Evolutionary conservation across 495 filamentous ascomycete genomes (phyloP).

Genomic region (Lepidopterella palustris): DNA sequence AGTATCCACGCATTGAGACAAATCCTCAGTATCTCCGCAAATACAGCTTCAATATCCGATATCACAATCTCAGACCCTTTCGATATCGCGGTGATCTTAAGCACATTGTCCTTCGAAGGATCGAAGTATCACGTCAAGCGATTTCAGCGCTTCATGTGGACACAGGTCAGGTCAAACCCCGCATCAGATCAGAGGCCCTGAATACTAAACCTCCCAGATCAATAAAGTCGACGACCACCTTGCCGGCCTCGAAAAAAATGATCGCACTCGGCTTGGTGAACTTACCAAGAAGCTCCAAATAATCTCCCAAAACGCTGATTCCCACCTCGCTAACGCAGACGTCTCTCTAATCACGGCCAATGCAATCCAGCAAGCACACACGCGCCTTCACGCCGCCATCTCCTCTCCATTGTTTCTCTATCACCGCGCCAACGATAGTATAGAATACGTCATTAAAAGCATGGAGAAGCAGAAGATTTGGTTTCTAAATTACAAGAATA

Average conservation of each 20-base stretch:
- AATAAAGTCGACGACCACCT: slow-evolving; percentile 18
- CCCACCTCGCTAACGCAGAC: slow-evolving; percentile 10
- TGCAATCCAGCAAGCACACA: neutral
- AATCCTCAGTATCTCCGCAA: too few relatives aligned
- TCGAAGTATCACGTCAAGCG: slow-evolving; percentile 5
- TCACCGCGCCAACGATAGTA: slow-evolving; percentile 2
- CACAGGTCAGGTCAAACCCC: slow-evolving; percentile 4
- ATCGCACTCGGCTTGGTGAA: slow-evolving; percentile 5
- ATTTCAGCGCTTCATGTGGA: slow-evolving; percentile 2
- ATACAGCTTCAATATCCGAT: too few relatives aligned
- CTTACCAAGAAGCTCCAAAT: slow-evolving; percentile 23
- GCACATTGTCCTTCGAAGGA: neutral
- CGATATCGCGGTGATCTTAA: too few relatives aligned
- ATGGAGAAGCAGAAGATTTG: slow-evolving; percentile 22
- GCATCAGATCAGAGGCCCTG: too few relatives aligned
- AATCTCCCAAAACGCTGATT: slow-evolving; percentile 21
- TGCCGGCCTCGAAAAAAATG: slow-evolving; percentile 3
- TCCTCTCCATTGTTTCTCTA: too few relatives aligned
- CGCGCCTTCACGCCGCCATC: neutral
- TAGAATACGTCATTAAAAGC: slow-evolving; percentile 16
- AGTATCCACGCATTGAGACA: too few relatives aligned
- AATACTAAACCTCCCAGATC: too few relatives aligned
- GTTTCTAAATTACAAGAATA: slow-evolving; percentile 23
- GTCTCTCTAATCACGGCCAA: slow-evolving; percentile 5
- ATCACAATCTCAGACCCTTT: too few relatives aligned